Evolutionary conservation across 345 rosid genomes (phyloP).

Genomic region (Adansonia digitata): DNA sequence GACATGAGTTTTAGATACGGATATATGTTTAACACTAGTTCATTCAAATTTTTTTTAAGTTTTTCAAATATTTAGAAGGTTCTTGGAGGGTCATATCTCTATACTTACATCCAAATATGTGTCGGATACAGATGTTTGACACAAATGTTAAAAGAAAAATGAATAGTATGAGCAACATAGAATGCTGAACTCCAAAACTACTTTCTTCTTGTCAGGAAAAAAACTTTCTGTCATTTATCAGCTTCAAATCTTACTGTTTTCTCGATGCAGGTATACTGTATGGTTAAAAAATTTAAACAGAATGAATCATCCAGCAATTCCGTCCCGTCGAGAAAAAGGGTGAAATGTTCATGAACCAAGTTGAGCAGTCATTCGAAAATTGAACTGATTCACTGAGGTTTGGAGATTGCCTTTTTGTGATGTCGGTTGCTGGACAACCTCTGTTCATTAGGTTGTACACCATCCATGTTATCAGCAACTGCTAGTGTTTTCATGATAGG

Average conservation of each 20-base stretch:
- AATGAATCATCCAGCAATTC: slow-evolving; percentile 3
- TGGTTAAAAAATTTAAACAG: slow-evolving; percentile 59
- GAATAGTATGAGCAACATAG: background rate
- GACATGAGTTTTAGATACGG: background rate
- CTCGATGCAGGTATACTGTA: slow-evolving; percentile 41
- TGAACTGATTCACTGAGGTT: background rate
- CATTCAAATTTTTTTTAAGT: too few relatives aligned
- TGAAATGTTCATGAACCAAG: background rate
- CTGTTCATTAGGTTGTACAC: background rate
- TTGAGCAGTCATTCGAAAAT: background rate
- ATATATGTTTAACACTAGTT: too few relatives aligned
- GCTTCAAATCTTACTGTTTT: background rate
- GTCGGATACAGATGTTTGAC: background rate
- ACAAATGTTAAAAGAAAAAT: background rate
- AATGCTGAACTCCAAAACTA: too few relatives aligned
- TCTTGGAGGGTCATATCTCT: background rate
- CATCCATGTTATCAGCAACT: background rate
- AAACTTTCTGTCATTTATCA: background rate
- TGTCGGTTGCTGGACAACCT: background rate
- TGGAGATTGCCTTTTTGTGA: background rate
- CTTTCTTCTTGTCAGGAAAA: too few relatives aligned
- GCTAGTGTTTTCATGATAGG: background rate
- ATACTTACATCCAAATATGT: too few relatives aligned
- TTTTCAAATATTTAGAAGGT: background rate
- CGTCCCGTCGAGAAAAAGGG: background rate